A percentile compares a stretch with the other conserved stretches of the same genome.
Conservation (phyloP, 78 protist genomes). For the Tieghemostelium lacteum region DNA sequence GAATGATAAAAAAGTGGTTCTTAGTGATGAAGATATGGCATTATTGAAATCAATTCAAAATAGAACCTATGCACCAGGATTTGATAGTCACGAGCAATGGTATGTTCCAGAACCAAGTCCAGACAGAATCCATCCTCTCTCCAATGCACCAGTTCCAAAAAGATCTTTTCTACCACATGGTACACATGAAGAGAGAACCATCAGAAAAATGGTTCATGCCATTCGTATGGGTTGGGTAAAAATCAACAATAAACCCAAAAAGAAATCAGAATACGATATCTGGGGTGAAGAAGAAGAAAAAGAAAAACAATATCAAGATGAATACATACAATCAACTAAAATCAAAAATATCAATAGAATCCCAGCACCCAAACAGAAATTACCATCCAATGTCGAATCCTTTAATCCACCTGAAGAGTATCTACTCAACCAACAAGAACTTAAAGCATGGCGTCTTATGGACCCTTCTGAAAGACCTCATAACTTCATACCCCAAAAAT, state of each 20-base stretch:
- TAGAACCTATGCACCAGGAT: slow-evolving; percentile 36
- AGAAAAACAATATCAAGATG: slow-evolving; percentile 32
- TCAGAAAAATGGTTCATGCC: slow-evolving; percentile 31
- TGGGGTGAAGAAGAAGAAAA: slow-evolving; percentile 76
- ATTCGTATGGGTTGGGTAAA: slow-evolving; percentile 74
- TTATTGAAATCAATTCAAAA: slow-evolving; percentile 83
- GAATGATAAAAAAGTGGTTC: slow-evolving; percentile 83
- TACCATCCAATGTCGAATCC: slow-evolving; percentile 94
- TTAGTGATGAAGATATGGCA: slow-evolving; percentile 87
- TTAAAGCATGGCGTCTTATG: slow-evolving; percentile 72
- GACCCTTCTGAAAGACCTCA: slow-evolving; percentile 60
- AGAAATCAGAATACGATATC: slow-evolving; percentile 25
- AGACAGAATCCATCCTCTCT: slow-evolving; percentile 80
- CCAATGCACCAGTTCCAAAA: slow-evolving; percentile 85
- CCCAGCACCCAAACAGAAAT: slow-evolving; percentile 64
- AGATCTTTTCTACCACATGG: slow-evolving; percentile 87
- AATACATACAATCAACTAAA: neutral
- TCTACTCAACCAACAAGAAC: slow-evolving; percentile 84
- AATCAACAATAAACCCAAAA: neutral
- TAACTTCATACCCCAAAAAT: slow-evolving; percentile 87
- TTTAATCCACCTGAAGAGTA: slow-evolving; percentile 99
- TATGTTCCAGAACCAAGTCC: slow-evolving; percentile 71
- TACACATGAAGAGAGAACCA: slow-evolving; percentile 83
- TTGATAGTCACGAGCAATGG: slow-evolving; percentile 43
- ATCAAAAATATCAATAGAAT: slow-evolving; percentile 36